A percentile compares a stretch with the other conserved stretches of the same genome.
These are phyloP conservation scores for Exophiala lecanii-corni DNA, from an alignment of 2,329 filamentous ascomycete genomes.

Conservation along the genomic window DNA sequence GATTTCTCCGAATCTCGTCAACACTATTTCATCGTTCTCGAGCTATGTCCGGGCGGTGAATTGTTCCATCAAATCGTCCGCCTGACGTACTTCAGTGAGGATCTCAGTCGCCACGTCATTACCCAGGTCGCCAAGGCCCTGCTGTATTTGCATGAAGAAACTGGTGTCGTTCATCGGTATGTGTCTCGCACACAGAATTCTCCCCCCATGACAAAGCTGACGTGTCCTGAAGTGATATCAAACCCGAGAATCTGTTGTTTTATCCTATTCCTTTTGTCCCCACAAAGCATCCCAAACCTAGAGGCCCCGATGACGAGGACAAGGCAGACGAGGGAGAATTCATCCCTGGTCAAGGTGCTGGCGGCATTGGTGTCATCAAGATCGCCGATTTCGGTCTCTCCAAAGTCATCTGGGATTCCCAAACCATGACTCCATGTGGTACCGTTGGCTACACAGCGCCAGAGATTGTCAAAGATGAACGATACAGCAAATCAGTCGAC, in stretches of 20 bases:
- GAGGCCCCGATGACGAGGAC: conserved; percentile 85
- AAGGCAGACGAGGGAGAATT: conserved; percentile 97
- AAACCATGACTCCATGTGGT: conserved; percentile 98
- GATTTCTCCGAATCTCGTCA: conserved; percentile 91
- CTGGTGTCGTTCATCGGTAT: conserved; percentile 94
- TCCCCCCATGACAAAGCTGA: conserved; percentile 1
- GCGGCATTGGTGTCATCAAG: conserved; percentile 92
- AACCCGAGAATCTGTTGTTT: conserved; percentile 92
- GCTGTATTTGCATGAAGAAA: conserved; percentile 89
- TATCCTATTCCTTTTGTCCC: conserved; percentile 79
- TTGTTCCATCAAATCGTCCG: conserved; percentile 98
- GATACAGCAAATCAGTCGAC: conserved; percentile 97
- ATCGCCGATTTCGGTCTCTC: conserved; percentile 97
- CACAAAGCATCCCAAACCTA: conserved; percentile 73
- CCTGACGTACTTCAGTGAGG: conserved; percentile 96
- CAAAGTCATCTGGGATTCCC: conserved; percentile 96
- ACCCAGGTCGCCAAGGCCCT: conserved; percentile 90
- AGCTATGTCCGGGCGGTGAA: conserved; percentile 91
- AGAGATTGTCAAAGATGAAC: conserved; percentile 97
- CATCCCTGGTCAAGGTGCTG: conserved; percentile 70
- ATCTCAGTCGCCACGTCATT: conserved; percentile 91
- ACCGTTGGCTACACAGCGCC: conserved; percentile 99
- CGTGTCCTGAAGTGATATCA: conserved; percentile 70
- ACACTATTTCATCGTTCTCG: conserved; percentile 96
- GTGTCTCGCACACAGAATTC: conserved; percentile 30